These are phyloP conservation scores for Euphorbia lathyris DNA, from an alignment of 345 rosid species.

Conservation along the genomic window DNA sequence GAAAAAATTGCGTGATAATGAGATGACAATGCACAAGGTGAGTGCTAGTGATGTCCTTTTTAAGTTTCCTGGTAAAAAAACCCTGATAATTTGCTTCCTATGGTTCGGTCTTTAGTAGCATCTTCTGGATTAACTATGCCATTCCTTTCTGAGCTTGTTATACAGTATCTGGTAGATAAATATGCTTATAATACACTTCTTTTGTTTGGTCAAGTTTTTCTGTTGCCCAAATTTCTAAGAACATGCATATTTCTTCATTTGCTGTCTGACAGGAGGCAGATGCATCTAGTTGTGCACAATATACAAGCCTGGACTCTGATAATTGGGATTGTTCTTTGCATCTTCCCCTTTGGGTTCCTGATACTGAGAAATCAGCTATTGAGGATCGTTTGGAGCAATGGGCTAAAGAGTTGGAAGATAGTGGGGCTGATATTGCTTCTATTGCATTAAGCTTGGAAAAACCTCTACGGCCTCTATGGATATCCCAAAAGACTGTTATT, in stretches of 20 bases:
- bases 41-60: constrained; percentile 22
- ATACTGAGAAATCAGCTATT: constrained; percentile 68
- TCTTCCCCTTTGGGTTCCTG: constrained; percentile 86
- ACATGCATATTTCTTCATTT: background rate
- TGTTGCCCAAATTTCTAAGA: background rate
- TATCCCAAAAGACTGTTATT: constrained; percentile 77
- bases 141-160: background rate
- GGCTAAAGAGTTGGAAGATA: constrained; percentile 60
- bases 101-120: background rate
- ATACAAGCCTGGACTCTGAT: constrained; percentile 18
- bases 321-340: constrained; percentile 89
- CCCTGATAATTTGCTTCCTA: background rate
- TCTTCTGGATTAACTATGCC: background rate
- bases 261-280: constrained; percentile 28
- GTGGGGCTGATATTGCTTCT: constrained; percentile 84
- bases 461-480: constrained; percentile 82
- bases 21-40: constrained; percentile 35
- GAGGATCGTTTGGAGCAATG: constrained; percentile 64
- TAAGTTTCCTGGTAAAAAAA: background rate
- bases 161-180: background rate
- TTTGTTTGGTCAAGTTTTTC: background rate
- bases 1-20: constrained; percentile 29
- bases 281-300: constrained; percentile 20
- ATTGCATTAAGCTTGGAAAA: constrained; percentile 57
- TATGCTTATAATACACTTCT: background rate